These are phyloP conservation scores for Macrolepiota fuliginosa DNA, from an alignment of 768 basidiomycete genomes.

Conservation along the genomic window DNA sequence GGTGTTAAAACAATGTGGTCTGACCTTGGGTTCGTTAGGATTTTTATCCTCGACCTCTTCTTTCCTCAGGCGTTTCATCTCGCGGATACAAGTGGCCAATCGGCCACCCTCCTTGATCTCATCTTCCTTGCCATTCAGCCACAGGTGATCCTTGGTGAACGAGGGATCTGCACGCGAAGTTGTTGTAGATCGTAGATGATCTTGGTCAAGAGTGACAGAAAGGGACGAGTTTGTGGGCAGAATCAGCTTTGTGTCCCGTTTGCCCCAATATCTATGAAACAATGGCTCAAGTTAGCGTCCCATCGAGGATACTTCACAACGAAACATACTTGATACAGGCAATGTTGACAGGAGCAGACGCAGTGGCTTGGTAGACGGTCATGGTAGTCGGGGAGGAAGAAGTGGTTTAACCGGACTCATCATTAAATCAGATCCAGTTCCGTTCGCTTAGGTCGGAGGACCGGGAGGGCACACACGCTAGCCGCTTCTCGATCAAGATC, in stretches of 20 bases:
- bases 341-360: slow-evolving; percentile 94
- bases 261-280: slow-evolving; percentile 89
- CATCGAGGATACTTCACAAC: background rate
- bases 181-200: slow-evolving; percentile 92
- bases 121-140: slow-evolving; percentile 95
- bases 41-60: slow-evolving; percentile 70
- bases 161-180: slow-evolving; percentile 81
- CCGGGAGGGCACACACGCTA: background rate
- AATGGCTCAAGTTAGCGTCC: background rate
- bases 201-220: slow-evolving; percentile 96
- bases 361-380: slow-evolving; percentile 76
- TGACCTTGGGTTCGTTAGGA: slow-evolving; percentile 63
- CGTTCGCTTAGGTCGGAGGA: slow-evolving; percentile 2
- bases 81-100: slow-evolving; percentile 79
- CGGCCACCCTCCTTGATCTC: slow-evolving; percentile 81
- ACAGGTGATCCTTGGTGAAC: slow-evolving; percentile 77
- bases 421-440: background rate
- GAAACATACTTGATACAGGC: slow-evolving; percentile 87
- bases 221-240: slow-evolving; percentile 97
- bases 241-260: slow-evolving; percentile 93
- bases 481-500: background rate
- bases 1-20: slow-evolving; percentile 10
- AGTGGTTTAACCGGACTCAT: background rate
- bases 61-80: slow-evolving; percentile 78
- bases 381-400: background rate